These are phyloP conservation scores for Podosphaera xanthii DNA, from an alignment of 2,329 filamentous ascomycete genomes.

Conservation along the genomic window DNA sequence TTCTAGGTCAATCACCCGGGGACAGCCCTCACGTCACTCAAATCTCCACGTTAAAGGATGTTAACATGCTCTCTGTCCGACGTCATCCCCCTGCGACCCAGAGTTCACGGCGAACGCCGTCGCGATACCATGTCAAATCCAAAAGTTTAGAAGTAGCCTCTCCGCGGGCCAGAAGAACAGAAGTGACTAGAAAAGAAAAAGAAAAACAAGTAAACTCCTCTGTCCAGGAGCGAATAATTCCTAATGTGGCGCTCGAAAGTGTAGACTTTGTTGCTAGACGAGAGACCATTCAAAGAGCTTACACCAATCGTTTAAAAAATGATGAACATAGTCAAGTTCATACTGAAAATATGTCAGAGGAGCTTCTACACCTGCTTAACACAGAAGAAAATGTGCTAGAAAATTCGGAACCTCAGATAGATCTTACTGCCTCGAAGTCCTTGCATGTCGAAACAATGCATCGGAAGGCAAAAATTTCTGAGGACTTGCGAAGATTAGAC, in stretches of 20 bases:
- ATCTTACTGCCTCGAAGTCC: slow-evolving; percentile 1
- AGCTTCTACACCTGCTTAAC: neutral
- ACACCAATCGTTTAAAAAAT: slow-evolving; percentile 62
- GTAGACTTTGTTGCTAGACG: slow-evolving; percentile 70
- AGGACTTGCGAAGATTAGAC: slow-evolving; percentile 19
- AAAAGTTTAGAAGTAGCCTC: no score
- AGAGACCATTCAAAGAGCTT: slow-evolving; percentile 63
- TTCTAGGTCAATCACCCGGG: slow-evolving; percentile 27
- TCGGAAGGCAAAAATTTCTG: slow-evolving; percentile 9
- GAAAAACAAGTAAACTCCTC: no score
- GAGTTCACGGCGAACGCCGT: slow-evolving; percentile 55
- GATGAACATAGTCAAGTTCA: slow-evolving; percentile 32
- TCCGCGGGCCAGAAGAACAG: slow-evolving; percentile 4
- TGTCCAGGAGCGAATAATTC: no score
- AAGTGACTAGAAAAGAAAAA: slow-evolving; percentile 19
- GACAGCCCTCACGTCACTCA: slow-evolving; percentile 31
- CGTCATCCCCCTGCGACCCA: slow-evolving; percentile 40
- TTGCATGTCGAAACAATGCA: neutral
- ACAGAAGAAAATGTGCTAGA: neutral
- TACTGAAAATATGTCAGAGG: slow-evolving; percentile 19
- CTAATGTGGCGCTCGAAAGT: slow-evolving; percentile 30
- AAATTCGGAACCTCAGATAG: neutral
- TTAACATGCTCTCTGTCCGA: no score
- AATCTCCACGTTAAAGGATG: slow-evolving; percentile 31
- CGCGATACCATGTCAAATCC: no score